Conservation (phyloP, 768 basidiomycete genomes). For the Auriculariales sp. region DNA sequence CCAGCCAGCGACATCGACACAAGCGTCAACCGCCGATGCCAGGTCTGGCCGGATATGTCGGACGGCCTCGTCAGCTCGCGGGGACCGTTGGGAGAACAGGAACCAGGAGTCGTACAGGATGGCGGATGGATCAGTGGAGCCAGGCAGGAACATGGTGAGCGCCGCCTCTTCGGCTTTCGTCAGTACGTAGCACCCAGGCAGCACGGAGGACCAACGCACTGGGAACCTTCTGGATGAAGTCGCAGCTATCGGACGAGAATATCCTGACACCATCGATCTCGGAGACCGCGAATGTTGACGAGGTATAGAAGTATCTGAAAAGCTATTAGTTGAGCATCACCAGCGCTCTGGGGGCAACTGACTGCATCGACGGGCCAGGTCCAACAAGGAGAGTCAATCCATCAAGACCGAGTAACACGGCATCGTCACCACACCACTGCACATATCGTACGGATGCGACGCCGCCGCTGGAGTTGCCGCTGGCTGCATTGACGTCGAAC, state of each 20-base stretch:
- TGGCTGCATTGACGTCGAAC: conserved; percentile 46
- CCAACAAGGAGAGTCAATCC: conserved; percentile 72
- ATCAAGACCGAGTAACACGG: conserved; percentile 77
- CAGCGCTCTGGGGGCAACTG: not conserved
- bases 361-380: conserved; percentile 75
- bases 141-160: conserved; percentile 77
- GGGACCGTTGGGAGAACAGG: conserved; percentile 66
- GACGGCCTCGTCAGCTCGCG: conserved; percentile 88
- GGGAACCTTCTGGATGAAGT: conserved; percentile 90
- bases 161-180: conserved; percentile 43
- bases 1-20: conserved; percentile 83
- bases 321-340: conserved; percentile 7
- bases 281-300: conserved; percentile 61
- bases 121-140: conserved; percentile 81
- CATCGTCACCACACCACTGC: conserved; percentile 95
- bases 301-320: conserved; percentile 63
- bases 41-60: conserved; percentile 78
- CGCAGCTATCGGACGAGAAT: conserved; percentile 61
- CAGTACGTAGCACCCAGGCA: not conserved
- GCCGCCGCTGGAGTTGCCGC: conserved; percentile 27
- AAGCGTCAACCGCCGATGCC: conserved; percentile 75
- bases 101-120: conserved; percentile 90
- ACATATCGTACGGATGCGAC: conserved; percentile 58
- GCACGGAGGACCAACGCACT: conserved; percentile 27
- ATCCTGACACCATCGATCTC: conserved; percentile 88